A percentile compares a stretch with the other conserved stretches of the same genome.
Evolutionary conservation across 768 basidiomycete species (phyloP).

Genomic region (Xerocomellus chrysenteron): DNA sequence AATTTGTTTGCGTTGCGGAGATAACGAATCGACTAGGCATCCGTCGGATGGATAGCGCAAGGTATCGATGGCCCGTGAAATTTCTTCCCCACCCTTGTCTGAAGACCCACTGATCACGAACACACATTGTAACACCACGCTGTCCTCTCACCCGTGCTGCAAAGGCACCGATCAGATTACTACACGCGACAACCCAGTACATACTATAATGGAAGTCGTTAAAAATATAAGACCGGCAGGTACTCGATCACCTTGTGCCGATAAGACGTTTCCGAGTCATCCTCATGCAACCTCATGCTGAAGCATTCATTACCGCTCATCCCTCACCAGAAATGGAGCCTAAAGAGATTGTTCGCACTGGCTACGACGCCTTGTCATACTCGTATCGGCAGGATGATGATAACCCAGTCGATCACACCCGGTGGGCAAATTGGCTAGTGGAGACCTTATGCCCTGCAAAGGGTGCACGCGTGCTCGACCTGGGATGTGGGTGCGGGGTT

Average conservation of each 20-base stretch:
- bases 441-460: background rate
- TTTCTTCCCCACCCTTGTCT: background rate
- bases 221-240: background rate
- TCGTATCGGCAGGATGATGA: conserved; percentile 2
- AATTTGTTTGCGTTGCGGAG: rapidly evolving
- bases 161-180: background rate
- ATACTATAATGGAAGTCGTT: background rate
- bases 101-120: conserved; percentile 1
- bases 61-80: background rate
- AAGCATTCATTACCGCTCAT: conserved; percentile 25
- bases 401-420: background rate
- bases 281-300: background rate
- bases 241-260: background rate
- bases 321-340: conserved; percentile 6
- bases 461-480: conserved; percentile 3
- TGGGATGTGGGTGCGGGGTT: conserved; percentile 12
- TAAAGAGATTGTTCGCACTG: conserved; percentile 1
- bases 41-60: too few species aligned
- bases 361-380: conserved; percentile 2
- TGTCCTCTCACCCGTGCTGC: background rate
- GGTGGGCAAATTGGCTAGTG: background rate
- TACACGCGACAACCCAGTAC: background rate
- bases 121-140: background rate
- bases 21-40: background rate
- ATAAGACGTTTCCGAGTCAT: conserved; percentile 2